Percentiles rank a stretch among this genome's conserved stretches.
Conservation (phyloP, 345 rosid species). For the Cochlearia excelsa region DNA sequence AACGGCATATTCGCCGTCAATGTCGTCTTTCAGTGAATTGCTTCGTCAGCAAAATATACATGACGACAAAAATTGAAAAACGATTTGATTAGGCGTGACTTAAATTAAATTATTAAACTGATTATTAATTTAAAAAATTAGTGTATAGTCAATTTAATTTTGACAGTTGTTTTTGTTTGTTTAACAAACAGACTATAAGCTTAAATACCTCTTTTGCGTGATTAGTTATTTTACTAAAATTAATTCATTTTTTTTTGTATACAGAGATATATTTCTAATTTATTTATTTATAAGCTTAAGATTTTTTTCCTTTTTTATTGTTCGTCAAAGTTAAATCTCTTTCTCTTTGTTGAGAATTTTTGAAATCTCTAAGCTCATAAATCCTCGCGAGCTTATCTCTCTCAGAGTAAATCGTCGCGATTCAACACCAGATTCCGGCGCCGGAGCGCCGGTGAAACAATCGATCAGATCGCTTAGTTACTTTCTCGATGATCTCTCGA, state of each 20-base stretch:
- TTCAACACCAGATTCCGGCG: slow-evolving; percentile 29
- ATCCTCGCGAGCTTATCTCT: slow-evolving; percentile 20
- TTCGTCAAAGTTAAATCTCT: slow-evolving; percentile 28
- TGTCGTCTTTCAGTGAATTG: slow-evolving; percentile 25
- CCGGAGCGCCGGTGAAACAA: slow-evolving; percentile 33
- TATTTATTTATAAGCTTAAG: not conserved
- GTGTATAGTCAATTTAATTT: no score
- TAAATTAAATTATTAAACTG: no score
- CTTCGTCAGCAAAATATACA: slow-evolving; percentile 16
- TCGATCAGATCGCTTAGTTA: slow-evolving; percentile 23
- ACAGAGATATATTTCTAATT: slow-evolving; percentile 10
- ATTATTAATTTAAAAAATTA: not conserved
- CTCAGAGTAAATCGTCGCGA: slow-evolving; percentile 1
- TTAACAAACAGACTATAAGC: slow-evolving; percentile 25
- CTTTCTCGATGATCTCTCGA: slow-evolving; percentile 22
- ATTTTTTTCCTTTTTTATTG: not conserved
- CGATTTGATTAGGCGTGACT: not conserved
- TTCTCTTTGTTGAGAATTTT: slow-evolving; percentile 17
- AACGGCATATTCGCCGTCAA: slow-evolving; percentile 22
- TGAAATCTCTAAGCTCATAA: slow-evolving; percentile 22
- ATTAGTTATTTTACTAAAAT: slow-evolving; percentile 16
- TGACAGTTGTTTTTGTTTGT: slow-evolving; percentile 10
- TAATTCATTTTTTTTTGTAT: not conserved
- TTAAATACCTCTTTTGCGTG: slow-evolving; percentile 35
- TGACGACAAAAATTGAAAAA: slow-evolving; percentile 32